Evolutionary conservation across 2,329 filamentous ascomycete genomes (phyloP).

Genomic region (Ascochyta lentis): DNA sequence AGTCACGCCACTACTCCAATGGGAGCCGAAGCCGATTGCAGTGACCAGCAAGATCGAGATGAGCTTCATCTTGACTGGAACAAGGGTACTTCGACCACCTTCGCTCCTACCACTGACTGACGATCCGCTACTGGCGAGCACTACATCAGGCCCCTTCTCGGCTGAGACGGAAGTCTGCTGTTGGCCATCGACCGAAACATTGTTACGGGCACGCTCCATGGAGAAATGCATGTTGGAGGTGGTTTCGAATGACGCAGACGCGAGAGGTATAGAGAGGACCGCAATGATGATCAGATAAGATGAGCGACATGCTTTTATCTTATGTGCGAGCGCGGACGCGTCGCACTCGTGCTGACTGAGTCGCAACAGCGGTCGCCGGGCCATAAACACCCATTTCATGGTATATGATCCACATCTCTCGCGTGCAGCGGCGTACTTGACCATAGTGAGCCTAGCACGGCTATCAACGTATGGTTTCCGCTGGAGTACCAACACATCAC

Average conservation of each 20-base stretch:
- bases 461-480: not conserved
- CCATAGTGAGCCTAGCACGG: not conserved
- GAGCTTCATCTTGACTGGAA: slow-evolving; percentile 40
- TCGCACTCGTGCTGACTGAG: slow-evolving; percentile 1
- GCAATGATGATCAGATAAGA: slow-evolving; percentile 16
- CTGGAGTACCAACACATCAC: not conserved
- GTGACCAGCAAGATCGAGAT: slow-evolving; percentile 59
- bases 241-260: not conserved
- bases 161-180: slow-evolving; percentile 3
- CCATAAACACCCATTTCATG: slow-evolving; percentile 7
- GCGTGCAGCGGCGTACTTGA: not conserved
- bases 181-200: not conserved
- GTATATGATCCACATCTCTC: not conserved
- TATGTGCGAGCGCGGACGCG: not conserved
- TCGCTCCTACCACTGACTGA: slow-evolving; percentile 8
- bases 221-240: slow-evolving; percentile 8
- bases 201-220: slow-evolving; percentile 4
- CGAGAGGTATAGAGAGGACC: not conserved
- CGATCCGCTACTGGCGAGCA: slow-evolving; percentile 15
- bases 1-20: slow-evolving; percentile 67
- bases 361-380: not conserved
- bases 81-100: slow-evolving; percentile 5
- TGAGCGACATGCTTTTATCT: slow-evolving; percentile 6
- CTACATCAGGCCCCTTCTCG: slow-evolving; percentile 12
- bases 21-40: slow-evolving; percentile 65